These are phyloP conservation scores for Gilbertella persicaria DNA, from an alignment of 371 early-diverging fungal genomes.

Conservation along the genomic window DNA sequence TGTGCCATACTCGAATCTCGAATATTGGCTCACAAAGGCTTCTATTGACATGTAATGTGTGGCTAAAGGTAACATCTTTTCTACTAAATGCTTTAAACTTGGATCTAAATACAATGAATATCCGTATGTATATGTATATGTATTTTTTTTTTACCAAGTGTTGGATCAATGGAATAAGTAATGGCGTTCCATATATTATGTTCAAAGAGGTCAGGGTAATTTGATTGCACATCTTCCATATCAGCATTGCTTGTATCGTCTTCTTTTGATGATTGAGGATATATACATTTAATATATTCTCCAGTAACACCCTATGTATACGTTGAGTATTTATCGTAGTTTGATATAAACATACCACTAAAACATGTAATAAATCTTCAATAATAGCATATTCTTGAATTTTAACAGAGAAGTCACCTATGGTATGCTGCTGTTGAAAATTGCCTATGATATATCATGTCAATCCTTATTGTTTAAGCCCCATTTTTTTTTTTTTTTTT, in stretches of 20 bases:
- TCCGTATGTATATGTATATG: not conserved
- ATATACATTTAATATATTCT: constrained; percentile 59
- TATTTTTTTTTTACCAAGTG: constrained; percentile 39
- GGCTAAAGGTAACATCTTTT: constrained; percentile 77
- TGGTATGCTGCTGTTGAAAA: constrained; percentile 5
- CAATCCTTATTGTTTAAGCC: not conserved
- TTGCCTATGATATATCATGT: not conserved
- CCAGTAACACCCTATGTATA: constrained; percentile 91
- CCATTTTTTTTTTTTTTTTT: not conserved
- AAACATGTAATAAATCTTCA: constrained; percentile 85
- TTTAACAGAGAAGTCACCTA: constrained; percentile 34
- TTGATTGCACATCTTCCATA: constrained; percentile 23
- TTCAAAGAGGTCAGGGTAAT: constrained; percentile 16
- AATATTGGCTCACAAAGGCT: constrained; percentile 72
- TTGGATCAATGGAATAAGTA: constrained; percentile 48
- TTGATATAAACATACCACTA: constrained; percentile 62
- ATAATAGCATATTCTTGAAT: constrained; percentile 84
- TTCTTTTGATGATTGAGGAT: constrained; percentile 30
- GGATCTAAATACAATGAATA: constrained; percentile 55
- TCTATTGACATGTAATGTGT: constrained; percentile 71
- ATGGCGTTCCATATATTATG: constrained; percentile 33
- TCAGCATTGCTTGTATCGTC: constrained; percentile 24
- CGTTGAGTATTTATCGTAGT: not conserved
- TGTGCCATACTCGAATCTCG: constrained; percentile 80
- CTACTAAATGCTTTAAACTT: constrained; percentile 73